These are phyloP conservation scores for Mycena galericulata DNA, from an alignment of 768 basidiomycete genomes.

Conservation along the genomic window DNA sequence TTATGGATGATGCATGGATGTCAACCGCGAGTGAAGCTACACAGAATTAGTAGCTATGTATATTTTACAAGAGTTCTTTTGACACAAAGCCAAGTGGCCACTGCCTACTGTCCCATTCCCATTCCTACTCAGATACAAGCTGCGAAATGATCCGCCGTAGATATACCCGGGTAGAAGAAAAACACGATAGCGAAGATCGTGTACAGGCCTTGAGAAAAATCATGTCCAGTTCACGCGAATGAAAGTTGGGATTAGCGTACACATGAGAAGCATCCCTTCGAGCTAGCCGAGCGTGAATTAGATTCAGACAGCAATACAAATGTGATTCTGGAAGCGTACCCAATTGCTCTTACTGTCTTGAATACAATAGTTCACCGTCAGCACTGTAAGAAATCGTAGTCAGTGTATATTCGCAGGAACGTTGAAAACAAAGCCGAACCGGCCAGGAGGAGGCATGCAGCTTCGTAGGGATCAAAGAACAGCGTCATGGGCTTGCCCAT, in stretches of 20 bases:
- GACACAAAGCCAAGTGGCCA: no score
- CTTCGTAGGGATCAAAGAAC: constrained; percentile 79
- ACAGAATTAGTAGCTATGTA: no score
- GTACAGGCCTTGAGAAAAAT: constrained; percentile 53
- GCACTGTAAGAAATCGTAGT: constrained; percentile 45
- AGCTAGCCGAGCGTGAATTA: constrained; percentile 38
- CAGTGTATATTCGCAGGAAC: not conserved
- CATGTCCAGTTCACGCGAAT: not conserved
- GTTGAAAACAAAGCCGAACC: constrained; percentile 26
- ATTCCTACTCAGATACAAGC: constrained; percentile 12
- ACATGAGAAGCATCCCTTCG: constrained; percentile 70
- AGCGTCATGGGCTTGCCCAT: constrained; percentile 70
- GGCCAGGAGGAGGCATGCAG: constrained; percentile 54
- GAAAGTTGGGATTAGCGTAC: constrained; percentile 48
- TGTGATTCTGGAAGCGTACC: not conserved
- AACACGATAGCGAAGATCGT: constrained; percentile 62
- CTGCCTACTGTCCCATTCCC: no score
- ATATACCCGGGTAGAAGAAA: constrained; percentile 46
- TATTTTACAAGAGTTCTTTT: no score
- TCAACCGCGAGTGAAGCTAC: no score
- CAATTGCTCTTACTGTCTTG: constrained; percentile 73
- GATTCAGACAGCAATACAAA: not conserved
- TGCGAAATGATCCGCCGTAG: constrained; percentile 1
- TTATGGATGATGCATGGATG: no score
- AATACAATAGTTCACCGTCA: constrained; percentile 74